These are phyloP conservation scores for Candida patagonica DNA, from an alignment of 805 yeast species.

Conservation along the genomic window DNA sequence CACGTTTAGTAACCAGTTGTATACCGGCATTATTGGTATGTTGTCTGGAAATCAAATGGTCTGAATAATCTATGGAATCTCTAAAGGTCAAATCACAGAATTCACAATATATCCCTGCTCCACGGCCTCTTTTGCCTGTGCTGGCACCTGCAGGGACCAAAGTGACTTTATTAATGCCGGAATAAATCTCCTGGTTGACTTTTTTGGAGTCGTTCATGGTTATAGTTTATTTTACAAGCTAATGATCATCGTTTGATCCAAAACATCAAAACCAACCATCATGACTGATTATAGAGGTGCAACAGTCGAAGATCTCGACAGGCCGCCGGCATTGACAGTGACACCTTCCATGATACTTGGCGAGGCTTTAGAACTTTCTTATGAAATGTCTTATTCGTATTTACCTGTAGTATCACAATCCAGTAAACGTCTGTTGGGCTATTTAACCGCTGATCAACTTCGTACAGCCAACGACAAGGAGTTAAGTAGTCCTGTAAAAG, in stretches of 20 bases:
- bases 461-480: constrained; percentile 16
- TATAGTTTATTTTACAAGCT: neutral
- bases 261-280: neutral
- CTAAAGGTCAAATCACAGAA: constrained; percentile 71
- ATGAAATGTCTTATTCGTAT: constrained; percentile 44
- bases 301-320: constrained; percentile 50
- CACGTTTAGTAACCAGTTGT: constrained; percentile 31
- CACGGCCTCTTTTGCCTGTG: constrained; percentile 37
- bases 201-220: neutral
- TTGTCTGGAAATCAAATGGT: constrained; percentile 71
- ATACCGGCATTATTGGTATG: constrained; percentile 35
- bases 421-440: constrained; percentile 41
- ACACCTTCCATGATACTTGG: constrained; percentile 38
- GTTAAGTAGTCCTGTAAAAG: constrained; percentile 1
- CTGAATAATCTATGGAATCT: constrained; percentile 72
- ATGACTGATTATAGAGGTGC: constrained; percentile 25
- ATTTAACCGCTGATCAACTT: constrained; percentile 36
- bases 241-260: neutral
- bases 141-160: constrained; percentile 28
- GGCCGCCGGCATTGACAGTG: constrained; percentile 47
- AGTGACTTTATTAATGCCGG: constrained; percentile 26
- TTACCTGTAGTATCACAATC: constrained; percentile 45
- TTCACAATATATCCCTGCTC: constrained; percentile 81
- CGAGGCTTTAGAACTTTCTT: constrained; percentile 47
- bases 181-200: constrained; percentile 11